These are phyloP conservation scores for Craterostigma plantagineum DNA, from an alignment of 257 asterid genomes.

Conservation along the genomic window DNA sequence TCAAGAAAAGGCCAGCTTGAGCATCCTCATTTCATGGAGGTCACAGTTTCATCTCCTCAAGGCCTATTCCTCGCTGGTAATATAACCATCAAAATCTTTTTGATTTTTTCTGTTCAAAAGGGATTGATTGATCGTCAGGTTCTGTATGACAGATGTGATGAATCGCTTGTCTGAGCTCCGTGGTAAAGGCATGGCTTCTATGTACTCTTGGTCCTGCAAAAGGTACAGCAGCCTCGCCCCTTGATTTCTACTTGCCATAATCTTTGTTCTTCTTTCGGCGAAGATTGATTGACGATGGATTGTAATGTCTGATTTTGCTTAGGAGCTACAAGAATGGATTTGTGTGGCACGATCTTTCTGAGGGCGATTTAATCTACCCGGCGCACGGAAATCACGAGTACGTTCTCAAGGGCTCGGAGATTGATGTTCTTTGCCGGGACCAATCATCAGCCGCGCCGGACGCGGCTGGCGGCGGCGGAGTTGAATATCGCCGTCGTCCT, in stretches of 20 bases:
- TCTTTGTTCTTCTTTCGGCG: too few relatives aligned
- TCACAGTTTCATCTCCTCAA: slow-evolving; percentile 31
- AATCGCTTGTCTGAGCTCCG: slow-evolving; percentile 40
- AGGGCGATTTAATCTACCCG: slow-evolving; percentile 39
- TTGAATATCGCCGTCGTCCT: too few relatives aligned
- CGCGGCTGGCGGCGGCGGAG: slow-evolving; percentile 14
- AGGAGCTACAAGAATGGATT: slow-evolving; percentile 59
- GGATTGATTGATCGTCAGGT: background rate
- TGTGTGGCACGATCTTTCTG: slow-evolving; percentile 65
- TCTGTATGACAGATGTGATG: slow-evolving; percentile 23
- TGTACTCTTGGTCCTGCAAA: slow-evolving; percentile 62
- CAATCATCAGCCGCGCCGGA: slow-evolving; percentile 3
- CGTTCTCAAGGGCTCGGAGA: slow-evolving; percentile 57
- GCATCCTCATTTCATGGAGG: slow-evolving; percentile 74
- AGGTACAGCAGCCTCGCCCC: slow-evolving; percentile 14
- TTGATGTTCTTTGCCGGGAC: slow-evolving; percentile 6
- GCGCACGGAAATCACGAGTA: slow-evolving; percentile 40
- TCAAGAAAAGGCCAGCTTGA: slow-evolving; percentile 46
- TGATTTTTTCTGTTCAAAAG: background rate
- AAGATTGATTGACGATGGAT: background rate
- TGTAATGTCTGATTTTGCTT: background rate
- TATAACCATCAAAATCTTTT: background rate
- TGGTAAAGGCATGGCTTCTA: slow-evolving; percentile 45
- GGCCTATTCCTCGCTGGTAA: slow-evolving; percentile 38
- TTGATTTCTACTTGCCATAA: background rate